These are phyloP conservation scores for Nakazawaea ernobii DNA, from an alignment of 805 yeast species.

Conservation along the genomic window DNA sequence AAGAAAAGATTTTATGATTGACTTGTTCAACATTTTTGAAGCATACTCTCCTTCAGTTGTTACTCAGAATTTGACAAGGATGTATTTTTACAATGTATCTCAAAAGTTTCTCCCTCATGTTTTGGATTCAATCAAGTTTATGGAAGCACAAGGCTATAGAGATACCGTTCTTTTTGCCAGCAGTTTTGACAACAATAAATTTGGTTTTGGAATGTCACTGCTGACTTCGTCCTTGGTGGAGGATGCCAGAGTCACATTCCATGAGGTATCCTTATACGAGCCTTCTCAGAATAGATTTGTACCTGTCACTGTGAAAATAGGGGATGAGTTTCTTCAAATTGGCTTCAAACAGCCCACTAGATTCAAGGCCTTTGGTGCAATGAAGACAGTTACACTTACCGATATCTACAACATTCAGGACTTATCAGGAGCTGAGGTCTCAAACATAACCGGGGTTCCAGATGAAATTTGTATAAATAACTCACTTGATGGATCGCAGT, in stretches of 20 bases:
- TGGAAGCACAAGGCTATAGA: constrained; percentile 9
- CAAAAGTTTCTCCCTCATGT: constrained; percentile 12
- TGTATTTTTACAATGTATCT: constrained; percentile 49
- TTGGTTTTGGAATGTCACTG: constrained; percentile 37
- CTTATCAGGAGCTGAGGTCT: constrained; percentile 32
- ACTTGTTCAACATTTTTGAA: constrained; percentile 31
- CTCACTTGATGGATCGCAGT: constrained; percentile 25
- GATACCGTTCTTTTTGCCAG: constrained; percentile 31
- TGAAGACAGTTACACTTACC: constrained; percentile 31
- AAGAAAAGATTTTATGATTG: constrained; percentile 15
- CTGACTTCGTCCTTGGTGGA: constrained; percentile 34
- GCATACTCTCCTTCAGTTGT: constrained; percentile 47
- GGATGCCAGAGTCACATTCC: constrained; percentile 47
- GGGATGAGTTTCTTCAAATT: constrained; percentile 62
- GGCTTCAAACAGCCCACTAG: constrained; percentile 36
- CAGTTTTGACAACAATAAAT: constrained; percentile 39
- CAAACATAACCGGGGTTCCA: constrained; percentile 39
- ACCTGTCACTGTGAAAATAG: constrained; percentile 62
- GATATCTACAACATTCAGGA: constrained; percentile 38
- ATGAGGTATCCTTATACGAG: constrained; percentile 49
- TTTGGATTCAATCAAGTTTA: not conserved
- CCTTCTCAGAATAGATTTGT: constrained; percentile 40
- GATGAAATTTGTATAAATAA: constrained; percentile 43
- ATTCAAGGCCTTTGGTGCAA: constrained; percentile 29
- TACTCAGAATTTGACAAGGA: constrained; percentile 43